Evolutionary conservation across 2,329 filamentous ascomycete genomes (phyloP), one percentile per base, ranked within the genome.

Genomic region (Claviceps spartinae): DNA sequence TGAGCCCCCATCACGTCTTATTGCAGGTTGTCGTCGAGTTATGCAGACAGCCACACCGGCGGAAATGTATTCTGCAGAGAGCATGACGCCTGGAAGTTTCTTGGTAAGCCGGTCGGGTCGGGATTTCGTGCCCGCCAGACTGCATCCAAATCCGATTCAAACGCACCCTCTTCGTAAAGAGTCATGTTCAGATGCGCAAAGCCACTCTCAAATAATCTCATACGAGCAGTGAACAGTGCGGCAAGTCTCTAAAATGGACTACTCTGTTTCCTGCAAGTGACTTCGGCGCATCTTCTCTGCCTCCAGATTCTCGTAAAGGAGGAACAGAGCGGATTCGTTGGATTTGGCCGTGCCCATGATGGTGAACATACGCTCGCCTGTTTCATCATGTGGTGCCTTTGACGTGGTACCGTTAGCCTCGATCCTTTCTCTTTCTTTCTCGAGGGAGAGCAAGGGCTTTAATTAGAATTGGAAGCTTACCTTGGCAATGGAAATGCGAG

Each of bases 361-460:
- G 64, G 93, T 98, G 74, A 98, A 98, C 93, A 98, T 98, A 63
- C 93, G 85, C 78, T 98, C 93, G 59, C 93, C 93, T 55, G 88
- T 94, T 60, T 97, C 93, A 62, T 98, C 93, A 64, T 98, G 93
- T 52, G 93, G 88, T 47, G 90, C 85, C 78, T 83, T 83, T 51
- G 5, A 30, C 22, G 7, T 7, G 9, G 22, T 18, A 38, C 18
- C 5, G 18, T 24, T 18, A 24, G 37, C n/a, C 40, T 40, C 20
- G 26, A 3, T 40, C 24, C 14, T 4, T 34, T 13, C 9, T 45
- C n/a, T 8, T 40, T 26, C 9, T 18, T 9, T 22, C 18, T 34
- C 30, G 30, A 34, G 30, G 30, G 30, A 34, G 9, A 34, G 9
- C 26, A 30, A 9, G 26, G 26, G 26, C 30, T 11, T 34, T 3